phyloP scores from a whole-genome alignment of 305 asterid genomes.

The Plantago coronopus region DNA sequence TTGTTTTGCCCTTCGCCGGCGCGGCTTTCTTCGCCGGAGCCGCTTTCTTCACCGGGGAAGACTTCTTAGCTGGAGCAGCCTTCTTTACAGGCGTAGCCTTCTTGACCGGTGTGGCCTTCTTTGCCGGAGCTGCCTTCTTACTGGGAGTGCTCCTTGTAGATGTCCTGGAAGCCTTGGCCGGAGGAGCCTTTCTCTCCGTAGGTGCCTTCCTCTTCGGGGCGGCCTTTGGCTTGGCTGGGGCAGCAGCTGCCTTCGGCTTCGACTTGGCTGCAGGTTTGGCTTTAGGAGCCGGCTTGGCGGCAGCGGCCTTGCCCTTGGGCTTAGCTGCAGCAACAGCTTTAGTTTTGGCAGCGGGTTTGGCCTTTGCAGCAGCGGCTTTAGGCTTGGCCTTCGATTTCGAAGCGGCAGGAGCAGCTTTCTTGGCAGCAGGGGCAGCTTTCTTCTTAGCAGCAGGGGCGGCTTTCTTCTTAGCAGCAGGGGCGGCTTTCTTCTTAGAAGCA shows the following conservation, averaged over 20 bases:
- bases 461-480: slow-evolving; percentile 24
- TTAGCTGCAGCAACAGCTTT: slow-evolving; percentile 35
- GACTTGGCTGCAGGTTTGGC: slow-evolving; percentile 50
- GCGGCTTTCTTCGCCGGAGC: slow-evolving; percentile 14
- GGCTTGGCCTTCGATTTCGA: slow-evolving; percentile 28
- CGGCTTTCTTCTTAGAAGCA: slow-evolving; percentile 15
- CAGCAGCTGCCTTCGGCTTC: not conserved
- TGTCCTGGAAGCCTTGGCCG: slow-evolving; percentile 5
- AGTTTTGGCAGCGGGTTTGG: slow-evolving; percentile 39
- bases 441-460: slow-evolving; percentile 23
- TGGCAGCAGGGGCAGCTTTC: slow-evolving; percentile 25
- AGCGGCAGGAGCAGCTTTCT: slow-evolving; percentile 28
- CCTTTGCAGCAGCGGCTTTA: slow-evolving; percentile 23
- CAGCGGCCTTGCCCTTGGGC: slow-evolving; percentile 20
- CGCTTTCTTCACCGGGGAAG: slow-evolving; percentile 24
- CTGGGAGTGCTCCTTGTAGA: slow-evolving; percentile 26
- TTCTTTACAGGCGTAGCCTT: slow-evolving; percentile 39
- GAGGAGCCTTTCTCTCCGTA: not conserved
- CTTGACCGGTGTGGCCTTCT: slow-evolving; percentile 4
- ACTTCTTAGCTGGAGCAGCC: slow-evolving; percentile 26
- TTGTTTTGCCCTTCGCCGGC: not conserved
- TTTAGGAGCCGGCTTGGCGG: slow-evolving; percentile 38
- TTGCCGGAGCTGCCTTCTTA: slow-evolving; percentile 36
- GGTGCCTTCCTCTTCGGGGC: slow-evolving; percentile 32
- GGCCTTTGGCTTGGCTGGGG: slow-evolving; percentile 26